Evolutionary conservation across 345 rosid species (phyloP), one percentile per base, ranked within the genome.

Genomic region (Salix arbutifolia): DNA sequence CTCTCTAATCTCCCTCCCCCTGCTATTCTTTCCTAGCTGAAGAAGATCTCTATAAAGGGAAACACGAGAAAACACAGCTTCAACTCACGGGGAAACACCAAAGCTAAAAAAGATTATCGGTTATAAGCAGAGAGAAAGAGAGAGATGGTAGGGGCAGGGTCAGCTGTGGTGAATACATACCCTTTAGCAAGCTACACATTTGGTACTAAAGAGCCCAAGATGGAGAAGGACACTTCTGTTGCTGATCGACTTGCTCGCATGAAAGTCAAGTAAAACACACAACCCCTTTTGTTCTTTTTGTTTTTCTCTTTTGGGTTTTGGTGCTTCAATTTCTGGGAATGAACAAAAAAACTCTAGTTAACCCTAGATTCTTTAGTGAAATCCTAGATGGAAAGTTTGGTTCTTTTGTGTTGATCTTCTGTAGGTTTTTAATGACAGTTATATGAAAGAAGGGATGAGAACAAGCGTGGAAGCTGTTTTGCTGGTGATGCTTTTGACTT

Each of bases 221-320:
- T 95, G 84, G 97, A 93, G 83, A 93, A 91, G 81, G 97, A 95
- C 76, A 93, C 96, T 69, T 93, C 99, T 74, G 97, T 91, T 72
- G 97, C 97, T 64, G 97, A 93, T 82, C 97, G 99, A 26, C 97
- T 93, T 46, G 99, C 97, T 81, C 99, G 99, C 76, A 93, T 93
- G 97, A 95, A 93, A 95, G 87, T 91, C 88, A 95, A 91, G 99
- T 95, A 85, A 53, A 31, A n/a, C 2, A 3, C 48, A 60, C 66
- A 19, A 70, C 70, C 53, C 26, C 12, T 50, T 74, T 37, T 46
- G 65, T 71, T n/a, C 1, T 64, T 11, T 38, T 52, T 73, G 69
- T 4, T 71, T 42, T 19, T 30, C 42, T 62, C 37, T 35, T 35
- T 0, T 30, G 25, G 6, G 21, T 13, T 12, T 60, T 67, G 35